Base-by-base conservation (phyloP, 257 asterid genomes). In the Lantana camara region DNA sequence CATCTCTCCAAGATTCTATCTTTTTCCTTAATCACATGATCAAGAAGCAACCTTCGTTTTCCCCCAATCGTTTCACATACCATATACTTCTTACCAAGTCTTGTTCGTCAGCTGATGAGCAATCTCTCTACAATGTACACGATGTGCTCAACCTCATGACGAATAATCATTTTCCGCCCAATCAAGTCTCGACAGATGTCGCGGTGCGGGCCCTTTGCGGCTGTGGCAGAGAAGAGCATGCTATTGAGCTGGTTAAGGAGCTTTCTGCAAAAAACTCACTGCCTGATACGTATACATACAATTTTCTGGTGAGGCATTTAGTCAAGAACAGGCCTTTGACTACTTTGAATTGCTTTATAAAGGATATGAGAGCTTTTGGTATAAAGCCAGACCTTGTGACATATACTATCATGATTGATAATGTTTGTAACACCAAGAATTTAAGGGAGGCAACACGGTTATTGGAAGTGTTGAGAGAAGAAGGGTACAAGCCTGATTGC, bases 321-420 rank as follows among this genome's bases (percentile, higher is more conserved):
- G 82, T 83, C 46, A 90, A 75, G 82, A 85, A 88, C 66, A 78
- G 90, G 74, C 68, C 90, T 41, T 34, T 94, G 51, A 71, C 80
- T 75, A 62, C 68, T 48, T 85, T 79, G 60, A 75, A 90, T 70
- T 40, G 53, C 64, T 94, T 90, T 66, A 72, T 90, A 22, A 57
- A 65, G 29, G 95, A 94, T 66, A 85, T 94, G 99, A 82, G 63
- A 72, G 85, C 75, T 52, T 85, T 84, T 11, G 76, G 75, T 55
- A 66, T 94, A 41, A 86, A 90, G 69, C 97, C 99, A 0, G 96
- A 90, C 80, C 82, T 94, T 11, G 91, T 94, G n/a, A 88, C 99
- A 0, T 90, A 82, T 61, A 90, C 99, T 14, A 90, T 94, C 48
- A 86, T 94, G 97, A 94, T 94, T 66, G 96, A 88, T 66, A 94